Evolutionary conservation across 148 eudicot species (phyloP), one percentile per base, ranked within the genome.

Genomic region (Camellia sinensis): DNA sequence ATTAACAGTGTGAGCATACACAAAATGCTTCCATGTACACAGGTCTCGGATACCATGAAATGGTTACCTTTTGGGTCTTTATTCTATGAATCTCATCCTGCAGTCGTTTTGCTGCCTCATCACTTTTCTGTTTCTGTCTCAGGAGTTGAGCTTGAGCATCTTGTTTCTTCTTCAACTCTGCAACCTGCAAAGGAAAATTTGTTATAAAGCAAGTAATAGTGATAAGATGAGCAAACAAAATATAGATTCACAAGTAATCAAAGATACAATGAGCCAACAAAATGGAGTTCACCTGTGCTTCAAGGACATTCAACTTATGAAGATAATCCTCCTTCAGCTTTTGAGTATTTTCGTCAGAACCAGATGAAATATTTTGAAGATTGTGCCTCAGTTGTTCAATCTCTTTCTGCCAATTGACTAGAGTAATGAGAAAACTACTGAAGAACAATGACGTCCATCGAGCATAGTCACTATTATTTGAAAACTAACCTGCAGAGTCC

Each of bases 61-160:
- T 67, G 67, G 85, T 8, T 66, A 93, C 99, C 99, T 97, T 97
- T 71, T 92, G 98, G 6, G 96, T 82, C 92, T 92, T 97, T 78
- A 97, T 97, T 52, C 96, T 91, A 7, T 97, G 99, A 74, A 97
- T 97, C 83, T 97, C 99, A 79, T 97, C 99, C 71, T 94, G 98
- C 57, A 97, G 85, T 75, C 95, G 80, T 79, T 82, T 97, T 67
- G 99, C 98, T 67, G 99, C 99, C 71, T 97, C 99, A 59, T 97
- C 99, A 66, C 99, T 92, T 79, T 88, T 97, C 76, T 97, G 99
- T 71, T 97, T 97, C 81, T 97, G 98, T 83, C 96, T 84, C 67
- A 94, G 73, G 18, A 97, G 85, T 84, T 97, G 99, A 84, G 97
- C 92, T 85, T 97, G 99, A 76, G 96, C 97, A 83, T 97, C 99